These are phyloP conservation scores for Exophiala xenobiotica DNA, from an alignment of 2,329 filamentous ascomycete genomes.

Conservation along the genomic window DNA sequence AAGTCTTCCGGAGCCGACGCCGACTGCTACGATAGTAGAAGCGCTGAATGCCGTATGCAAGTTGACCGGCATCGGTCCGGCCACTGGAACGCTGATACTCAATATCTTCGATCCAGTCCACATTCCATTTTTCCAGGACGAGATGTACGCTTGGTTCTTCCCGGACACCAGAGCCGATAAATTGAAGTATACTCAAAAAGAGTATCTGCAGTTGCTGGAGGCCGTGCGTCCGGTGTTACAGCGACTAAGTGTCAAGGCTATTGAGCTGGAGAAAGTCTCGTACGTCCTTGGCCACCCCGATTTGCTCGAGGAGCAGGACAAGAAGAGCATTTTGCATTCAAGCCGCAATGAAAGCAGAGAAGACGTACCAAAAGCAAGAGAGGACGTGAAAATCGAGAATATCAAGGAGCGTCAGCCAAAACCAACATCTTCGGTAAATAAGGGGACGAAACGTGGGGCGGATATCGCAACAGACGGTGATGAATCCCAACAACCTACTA, in stretches of 20 bases:
- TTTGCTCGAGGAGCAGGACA: conserved; percentile 14
- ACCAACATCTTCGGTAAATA: no score
- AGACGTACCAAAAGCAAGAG: no score
- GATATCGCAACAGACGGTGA: no score
- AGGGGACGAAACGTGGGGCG: no score
- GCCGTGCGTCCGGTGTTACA: conserved; percentile 14
- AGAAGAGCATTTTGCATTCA: no score
- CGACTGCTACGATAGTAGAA: conserved; percentile 16
- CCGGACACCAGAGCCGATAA: conserved; percentile 34
- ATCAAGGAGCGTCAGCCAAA: no score
- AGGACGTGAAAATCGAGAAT: no score
- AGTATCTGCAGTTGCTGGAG: conserved; percentile 35
- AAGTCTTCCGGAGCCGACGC: not conserved
- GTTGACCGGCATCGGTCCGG: conserved; percentile 43
- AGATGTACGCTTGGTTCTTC: conserved; percentile 43
- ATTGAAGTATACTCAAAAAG: conserved; percentile 43
- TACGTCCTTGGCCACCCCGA: conserved; percentile 29
- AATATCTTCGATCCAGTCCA: conserved; percentile 34
- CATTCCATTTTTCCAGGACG: conserved; percentile 46
- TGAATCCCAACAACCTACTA: no score
- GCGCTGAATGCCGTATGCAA: conserved; percentile 39
- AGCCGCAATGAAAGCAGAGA: no score
- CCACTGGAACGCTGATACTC: conserved; percentile 45
- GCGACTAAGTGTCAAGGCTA: conserved; percentile 16
- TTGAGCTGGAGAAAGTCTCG: conserved; percentile 28